Evolutionary conservation across 1,284 basidiomycete species (phyloP).

Genomic region (Ustilago trichophora): DNA sequence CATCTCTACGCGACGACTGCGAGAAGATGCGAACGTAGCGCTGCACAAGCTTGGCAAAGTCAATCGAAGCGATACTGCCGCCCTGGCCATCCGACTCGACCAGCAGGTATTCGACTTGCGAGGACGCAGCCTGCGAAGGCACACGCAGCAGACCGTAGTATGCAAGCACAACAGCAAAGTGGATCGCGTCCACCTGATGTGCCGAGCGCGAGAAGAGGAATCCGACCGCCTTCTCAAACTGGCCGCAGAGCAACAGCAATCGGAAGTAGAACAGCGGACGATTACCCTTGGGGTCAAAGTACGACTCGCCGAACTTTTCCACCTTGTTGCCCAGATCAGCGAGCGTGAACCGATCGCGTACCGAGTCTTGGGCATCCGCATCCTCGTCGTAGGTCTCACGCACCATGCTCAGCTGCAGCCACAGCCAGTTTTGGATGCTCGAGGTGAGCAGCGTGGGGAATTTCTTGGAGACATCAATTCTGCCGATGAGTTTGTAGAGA

Average conservation of each 20-base stretch:
- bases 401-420: constrained; percentile 89
- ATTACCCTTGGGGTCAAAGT: constrained; percentile 84
- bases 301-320: constrained; percentile 79
- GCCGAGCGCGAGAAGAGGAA: constrained; percentile 88
- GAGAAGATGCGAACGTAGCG: constrained; percentile 91
- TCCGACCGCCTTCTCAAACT: constrained; percentile 93
- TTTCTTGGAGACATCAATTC: constrained; percentile 83
- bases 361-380: constrained; percentile 50
- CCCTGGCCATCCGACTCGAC: constrained; percentile 32
- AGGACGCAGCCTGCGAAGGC: constrained; percentile 78
- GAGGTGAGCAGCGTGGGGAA: constrained; percentile 84
- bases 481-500: constrained; percentile 92
- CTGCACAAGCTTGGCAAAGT: constrained; percentile 84
- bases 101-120: constrained; percentile 70
- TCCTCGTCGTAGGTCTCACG: constrained; percentile 67
- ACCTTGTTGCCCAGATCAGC: constrained; percentile 82
- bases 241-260: constrained; percentile 87
- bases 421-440: constrained; percentile 97
- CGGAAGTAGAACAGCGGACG: constrained; percentile 81
- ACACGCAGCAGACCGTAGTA: constrained; percentile 93
- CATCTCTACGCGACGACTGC: constrained; percentile 88
- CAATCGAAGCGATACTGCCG: constrained; percentile 70
- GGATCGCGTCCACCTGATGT: constrained; percentile 91
- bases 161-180: constrained; percentile 87
- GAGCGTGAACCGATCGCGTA: constrained; percentile 75